Evolutionary conservation across 2,329 filamentous ascomycete genomes (phyloP).

Genomic region (Aureobasidium uvarum): DNA sequence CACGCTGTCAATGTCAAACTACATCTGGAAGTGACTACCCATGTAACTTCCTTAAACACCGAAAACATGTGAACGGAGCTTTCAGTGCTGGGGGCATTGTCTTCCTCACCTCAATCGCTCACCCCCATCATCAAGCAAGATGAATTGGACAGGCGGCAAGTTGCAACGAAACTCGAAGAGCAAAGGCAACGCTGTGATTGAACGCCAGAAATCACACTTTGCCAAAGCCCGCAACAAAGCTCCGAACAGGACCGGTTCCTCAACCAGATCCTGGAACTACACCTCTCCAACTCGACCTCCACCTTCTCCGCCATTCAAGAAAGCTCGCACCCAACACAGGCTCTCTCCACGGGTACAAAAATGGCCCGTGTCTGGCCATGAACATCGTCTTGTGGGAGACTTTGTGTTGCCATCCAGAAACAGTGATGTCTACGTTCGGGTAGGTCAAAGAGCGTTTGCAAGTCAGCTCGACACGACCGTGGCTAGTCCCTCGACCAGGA

Average conservation of each 20-base stretch:
- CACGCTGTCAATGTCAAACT: background rate
- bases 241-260: slow-evolving; percentile 34
- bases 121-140: slow-evolving; percentile 29
- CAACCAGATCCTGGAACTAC: slow-evolving; percentile 4
- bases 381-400: background rate
- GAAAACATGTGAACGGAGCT: background rate
- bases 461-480: slow-evolving; percentile 32
- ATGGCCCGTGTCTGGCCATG: slow-evolving; percentile 4
- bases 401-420: slow-evolving; percentile 4
- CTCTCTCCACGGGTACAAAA: background rate
- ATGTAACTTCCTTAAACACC: background rate
- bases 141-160: slow-evolving; percentile 53
- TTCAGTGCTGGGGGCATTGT: background rate
- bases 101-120: background rate
- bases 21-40: background rate
- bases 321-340: background rate
- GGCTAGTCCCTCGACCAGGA: slow-evolving; percentile 14
- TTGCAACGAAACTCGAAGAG: slow-evolving; percentile 41
- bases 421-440: slow-evolving; percentile 34
- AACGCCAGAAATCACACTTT: slow-evolving; percentile 50
- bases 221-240: slow-evolving; percentile 40
- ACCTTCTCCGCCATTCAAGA: background rate
- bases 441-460: slow-evolving; percentile 37
- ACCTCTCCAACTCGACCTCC: background rate
- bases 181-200: slow-evolving; percentile 39